These are phyloP conservation scores for Papiliotrema flavescens DNA, from an alignment of 1,284 basidiomycete species.

Conservation along the genomic window DNA sequence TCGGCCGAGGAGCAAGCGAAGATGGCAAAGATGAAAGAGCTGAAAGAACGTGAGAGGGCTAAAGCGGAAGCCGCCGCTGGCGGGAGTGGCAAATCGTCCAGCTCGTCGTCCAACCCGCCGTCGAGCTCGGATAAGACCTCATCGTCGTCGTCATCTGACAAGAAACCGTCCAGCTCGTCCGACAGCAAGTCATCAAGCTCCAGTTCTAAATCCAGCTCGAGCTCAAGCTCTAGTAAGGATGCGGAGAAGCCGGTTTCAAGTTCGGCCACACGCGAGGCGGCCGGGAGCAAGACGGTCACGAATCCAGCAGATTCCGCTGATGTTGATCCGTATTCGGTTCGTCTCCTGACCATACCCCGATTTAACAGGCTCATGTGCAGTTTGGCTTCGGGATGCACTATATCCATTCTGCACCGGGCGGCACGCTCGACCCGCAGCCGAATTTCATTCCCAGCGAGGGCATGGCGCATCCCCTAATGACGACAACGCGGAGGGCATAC, in stretches of 20 bases:
- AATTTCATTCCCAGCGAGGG: conserved; percentile 24
- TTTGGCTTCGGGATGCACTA: conserved; percentile 37
- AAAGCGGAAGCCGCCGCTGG: conserved; percentile 6
- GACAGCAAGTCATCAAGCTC: too few species aligned
- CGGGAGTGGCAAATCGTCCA: not conserved
- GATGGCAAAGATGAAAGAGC: conserved; percentile 22
- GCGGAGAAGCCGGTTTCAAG: conserved; percentile 12
- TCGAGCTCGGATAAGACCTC: not conserved
- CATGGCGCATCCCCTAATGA: conserved; percentile 37
- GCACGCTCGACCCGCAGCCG: conserved; percentile 14
- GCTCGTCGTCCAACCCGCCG: not conserved
- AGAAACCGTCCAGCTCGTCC: not conserved
- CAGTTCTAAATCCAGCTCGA: not conserved
- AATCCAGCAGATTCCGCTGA: not conserved
- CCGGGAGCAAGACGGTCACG: conserved; percentile 10
- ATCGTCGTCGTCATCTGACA: not conserved
- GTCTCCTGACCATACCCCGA: not conserved
- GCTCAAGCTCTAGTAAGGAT: not conserved
- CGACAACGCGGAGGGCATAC: conserved; percentile 20
- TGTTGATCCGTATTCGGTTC: conserved; percentile 8
- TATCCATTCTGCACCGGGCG: conserved; percentile 20
- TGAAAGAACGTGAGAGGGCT: conserved; percentile 22
- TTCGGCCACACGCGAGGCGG: conserved; percentile 10
- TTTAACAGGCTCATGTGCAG: conserved; percentile 7
- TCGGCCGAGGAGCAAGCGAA: conserved; percentile 18